Conservation (phyloP, 2,329 filamentous ascomycete species). For the Thielaviopsis populi region DNA sequence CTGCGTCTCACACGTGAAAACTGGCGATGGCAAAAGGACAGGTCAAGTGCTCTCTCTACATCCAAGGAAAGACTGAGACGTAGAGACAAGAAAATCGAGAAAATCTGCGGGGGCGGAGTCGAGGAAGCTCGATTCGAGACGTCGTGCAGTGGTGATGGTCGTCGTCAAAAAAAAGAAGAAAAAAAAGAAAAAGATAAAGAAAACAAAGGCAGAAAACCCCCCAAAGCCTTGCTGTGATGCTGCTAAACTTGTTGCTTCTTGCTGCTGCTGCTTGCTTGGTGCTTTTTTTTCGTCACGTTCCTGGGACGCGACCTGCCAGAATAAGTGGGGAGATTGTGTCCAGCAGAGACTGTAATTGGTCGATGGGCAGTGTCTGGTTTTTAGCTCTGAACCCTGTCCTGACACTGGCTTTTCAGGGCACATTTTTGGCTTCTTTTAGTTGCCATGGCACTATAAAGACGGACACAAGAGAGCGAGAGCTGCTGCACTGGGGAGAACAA, state of each 20-base stretch:
- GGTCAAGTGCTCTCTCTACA: neutral
- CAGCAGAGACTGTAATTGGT: neutral
- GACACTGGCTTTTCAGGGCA: neutral
- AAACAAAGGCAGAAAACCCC: neutral
- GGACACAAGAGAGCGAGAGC: neutral
- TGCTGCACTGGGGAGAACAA: neutral
- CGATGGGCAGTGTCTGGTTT: neutral
- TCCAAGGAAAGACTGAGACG: neutral
- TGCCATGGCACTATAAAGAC: neutral
- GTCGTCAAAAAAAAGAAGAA: neutral
- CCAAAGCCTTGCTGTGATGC: neutral
- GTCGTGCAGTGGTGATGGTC: neutral
- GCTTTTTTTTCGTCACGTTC: conserved; percentile 13
- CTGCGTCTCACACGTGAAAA: neutral
- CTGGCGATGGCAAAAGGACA: neutral
- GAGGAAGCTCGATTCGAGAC: neutral
- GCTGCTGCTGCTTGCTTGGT: neutral
- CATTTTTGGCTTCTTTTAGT: neutral
- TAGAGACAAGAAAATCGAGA: neutral
- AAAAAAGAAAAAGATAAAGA: conserved; percentile 9
- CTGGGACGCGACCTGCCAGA: conserved; percentile 4
- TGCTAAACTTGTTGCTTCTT: neutral
- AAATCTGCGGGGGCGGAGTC: neutral
- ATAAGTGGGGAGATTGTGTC: neutral
- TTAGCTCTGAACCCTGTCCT: neutral